Percentiles rank a stretch among this genome's conserved stretches.
phyloP scores from a whole-genome alignment of 106 monocot genomes.

The Acorus calamus region DNA sequence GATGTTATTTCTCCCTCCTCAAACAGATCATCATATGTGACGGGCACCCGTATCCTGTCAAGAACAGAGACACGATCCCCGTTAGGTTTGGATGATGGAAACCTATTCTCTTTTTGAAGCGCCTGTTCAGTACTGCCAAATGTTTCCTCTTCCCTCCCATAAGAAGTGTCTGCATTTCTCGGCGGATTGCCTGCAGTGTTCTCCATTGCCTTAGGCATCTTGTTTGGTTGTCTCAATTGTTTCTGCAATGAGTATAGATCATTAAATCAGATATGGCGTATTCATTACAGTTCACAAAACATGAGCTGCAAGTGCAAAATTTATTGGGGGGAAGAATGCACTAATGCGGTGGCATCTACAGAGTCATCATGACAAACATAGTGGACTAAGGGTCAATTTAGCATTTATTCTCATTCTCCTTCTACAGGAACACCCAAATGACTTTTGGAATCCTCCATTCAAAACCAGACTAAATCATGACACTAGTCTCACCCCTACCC shows the following conservation, averaged over 20 bases:
- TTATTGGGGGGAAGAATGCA: no score
- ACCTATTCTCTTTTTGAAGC: not conserved
- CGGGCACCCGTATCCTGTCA: conserved; percentile 29
- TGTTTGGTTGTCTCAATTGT: conserved; percentile 2
- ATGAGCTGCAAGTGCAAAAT: no score
- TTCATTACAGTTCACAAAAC: no score
- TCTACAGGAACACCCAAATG: no score
- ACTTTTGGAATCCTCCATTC: no score
- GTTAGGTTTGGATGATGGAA: conserved; percentile 1
- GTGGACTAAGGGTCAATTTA: no score
- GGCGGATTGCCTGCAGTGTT: conserved; percentile 12
- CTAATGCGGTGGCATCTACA: no score
- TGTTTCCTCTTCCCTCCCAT: conserved; percentile 2
- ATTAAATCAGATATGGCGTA: no score
- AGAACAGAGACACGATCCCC: conserved; percentile 10
- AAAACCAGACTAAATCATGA: no score
- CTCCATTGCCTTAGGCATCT: not conserved
- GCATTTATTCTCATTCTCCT: no score
- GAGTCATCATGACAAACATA: no score
- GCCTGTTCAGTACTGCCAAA: conserved; percentile 1
- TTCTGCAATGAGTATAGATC: not conserved
- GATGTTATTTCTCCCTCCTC: conserved; percentile 37
- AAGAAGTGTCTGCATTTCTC: not conserved
- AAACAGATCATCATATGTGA: conserved; percentile 32
- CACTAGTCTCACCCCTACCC: no score